These are phyloP conservation scores for Coccomyxa subellipsoidea DNA, from an alignment of 163 green algal species.

Conservation along the genomic window DNA sequence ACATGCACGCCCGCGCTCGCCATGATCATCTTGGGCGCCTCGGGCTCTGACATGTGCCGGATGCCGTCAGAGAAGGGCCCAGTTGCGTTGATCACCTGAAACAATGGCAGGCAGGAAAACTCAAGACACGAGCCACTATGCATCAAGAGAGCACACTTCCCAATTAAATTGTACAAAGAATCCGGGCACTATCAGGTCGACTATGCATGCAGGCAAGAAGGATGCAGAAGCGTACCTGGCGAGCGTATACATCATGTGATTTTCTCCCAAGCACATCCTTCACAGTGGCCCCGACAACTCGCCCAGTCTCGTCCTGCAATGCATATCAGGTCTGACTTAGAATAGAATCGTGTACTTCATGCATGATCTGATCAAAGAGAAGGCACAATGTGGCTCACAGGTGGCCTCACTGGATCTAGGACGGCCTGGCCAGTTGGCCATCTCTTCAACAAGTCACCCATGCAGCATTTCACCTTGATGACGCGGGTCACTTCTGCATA, in stretches of 20 bases:
- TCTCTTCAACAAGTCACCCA: not conserved
- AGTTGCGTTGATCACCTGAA: constrained; percentile 87
- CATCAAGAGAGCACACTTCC: too few species aligned
- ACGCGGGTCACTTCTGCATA: constrained; percentile 72
- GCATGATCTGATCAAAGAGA: too few species aligned
- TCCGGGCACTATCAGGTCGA: too few species aligned
- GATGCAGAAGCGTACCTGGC: constrained; percentile 15
- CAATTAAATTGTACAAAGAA: too few species aligned
- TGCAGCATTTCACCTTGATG: constrained; percentile 65
- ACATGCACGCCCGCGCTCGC: constrained; percentile 87
- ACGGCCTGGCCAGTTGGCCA: too few species aligned
- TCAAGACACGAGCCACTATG: too few species aligned
- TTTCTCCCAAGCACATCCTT: constrained; percentile 64
- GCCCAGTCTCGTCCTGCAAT: constrained; percentile 60
- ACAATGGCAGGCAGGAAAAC: not conserved
- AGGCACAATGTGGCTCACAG: too few species aligned
- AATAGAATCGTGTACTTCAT: too few species aligned
- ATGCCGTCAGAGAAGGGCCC: constrained; percentile 84
- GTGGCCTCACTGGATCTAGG: too few species aligned
- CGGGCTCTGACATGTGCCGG: constrained; percentile 50
- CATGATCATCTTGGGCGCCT: constrained; percentile 63
- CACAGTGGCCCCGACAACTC: constrained; percentile 66
- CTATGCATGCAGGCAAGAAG: not conserved
- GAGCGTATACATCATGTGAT: constrained; percentile 77
- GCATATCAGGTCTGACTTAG: too few species aligned